Base-by-base conservation (phyloP, 305 asterid genomes). In the Nicotiana rustica region DNA sequence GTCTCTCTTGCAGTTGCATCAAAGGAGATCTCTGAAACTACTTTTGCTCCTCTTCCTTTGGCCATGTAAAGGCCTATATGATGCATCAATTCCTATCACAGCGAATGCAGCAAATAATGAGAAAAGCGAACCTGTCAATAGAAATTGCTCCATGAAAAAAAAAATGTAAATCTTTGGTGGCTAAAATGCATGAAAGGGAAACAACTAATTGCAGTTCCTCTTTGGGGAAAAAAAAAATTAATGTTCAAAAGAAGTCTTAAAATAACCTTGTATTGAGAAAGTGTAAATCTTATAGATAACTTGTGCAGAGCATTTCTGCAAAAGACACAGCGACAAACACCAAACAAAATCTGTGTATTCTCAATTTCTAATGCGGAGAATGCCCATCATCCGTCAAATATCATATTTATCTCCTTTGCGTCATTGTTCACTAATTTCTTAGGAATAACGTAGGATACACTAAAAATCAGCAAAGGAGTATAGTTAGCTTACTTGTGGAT, bases 1-100 rank as follows among this genome's bases (percentile, higher is more conserved):
- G 60, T 65, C 73, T 78, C 67, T 83, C 82, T 76, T 15, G 66
- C 77, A 29, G 82, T 69, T 7, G 52, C 49, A 77, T 57, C 89
- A 41, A 93, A 87, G 0, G 88, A 87, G 82, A 95, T 91, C 85
- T 88, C 86, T 38, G 94, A 93, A 78, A 90, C 97, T 81, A 93
- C 84, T 90, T 87, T 92, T 79, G 99, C 99, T 83, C 98, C 99
- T 87, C 99, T 89, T 87, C 95, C 86, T 89, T 91, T 92, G 82
- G 99, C 96, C 77, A 93, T 91, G 91, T 92, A 91, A 71, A 95
- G 95, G 80, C 99, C 99, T n/a, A 93, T 67, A 78, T 91, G 98
- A 89, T 95, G 99, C 98, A 92, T 93, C 68, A 92, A 69, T 44
- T 90, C 97, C 98, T 93, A 81, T 56, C 62, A 69, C 76, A 60